Base-by-base conservation (phyloP, 1,139 yeast species). In the Chernovozyma sophiae-reginae region DNA sequence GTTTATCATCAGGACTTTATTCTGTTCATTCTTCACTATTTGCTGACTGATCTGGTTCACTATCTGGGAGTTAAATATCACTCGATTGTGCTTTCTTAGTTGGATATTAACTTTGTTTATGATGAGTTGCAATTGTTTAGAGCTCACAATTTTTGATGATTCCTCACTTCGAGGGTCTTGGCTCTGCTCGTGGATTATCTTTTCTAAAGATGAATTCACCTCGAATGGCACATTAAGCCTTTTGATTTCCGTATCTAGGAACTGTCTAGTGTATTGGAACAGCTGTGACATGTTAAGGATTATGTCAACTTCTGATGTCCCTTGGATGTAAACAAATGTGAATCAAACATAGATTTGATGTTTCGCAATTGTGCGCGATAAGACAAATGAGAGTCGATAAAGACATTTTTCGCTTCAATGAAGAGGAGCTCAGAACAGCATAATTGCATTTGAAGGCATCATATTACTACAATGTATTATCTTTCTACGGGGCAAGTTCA, bases 31-130 rank as follows among this genome's bases (percentile, higher is more conserved):
- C 47, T 61, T 61, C 15, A 62, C 33, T 11, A 68, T 49, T 43
- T 68, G 74, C 38, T 59, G 64, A 10, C 60, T 58, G 1, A 67
- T 57, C 38, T 65, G 71, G 42, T 60, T 58, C 11, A 60, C 53
- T n/a, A 60, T 55, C 40, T 64, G 68, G 12, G 53, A 39, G 27
- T 55, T 46, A 45, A 59, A 68, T 33, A 50, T 42, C 35, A 48
- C 54, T 29, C 58, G 40, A 38, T 63, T 61, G 42, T 64, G 63
- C 17, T 65, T 43, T 36, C 50, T 54, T 10, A 68, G 44, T 29
- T 48, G 48, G 12, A 52, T 39, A 39, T 66, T 67, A 34, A 62
- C 47, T 39, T 57, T 55, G 41, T 49, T 45, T 10, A 68, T 33
- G 2, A 55, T 49, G 30, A 49, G 43, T 23, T 53, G 51, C 32